phyloP scores from a whole-genome alignment of 176 grass and related monocot genomes.

The Coix lacrymajobi region DNA sequence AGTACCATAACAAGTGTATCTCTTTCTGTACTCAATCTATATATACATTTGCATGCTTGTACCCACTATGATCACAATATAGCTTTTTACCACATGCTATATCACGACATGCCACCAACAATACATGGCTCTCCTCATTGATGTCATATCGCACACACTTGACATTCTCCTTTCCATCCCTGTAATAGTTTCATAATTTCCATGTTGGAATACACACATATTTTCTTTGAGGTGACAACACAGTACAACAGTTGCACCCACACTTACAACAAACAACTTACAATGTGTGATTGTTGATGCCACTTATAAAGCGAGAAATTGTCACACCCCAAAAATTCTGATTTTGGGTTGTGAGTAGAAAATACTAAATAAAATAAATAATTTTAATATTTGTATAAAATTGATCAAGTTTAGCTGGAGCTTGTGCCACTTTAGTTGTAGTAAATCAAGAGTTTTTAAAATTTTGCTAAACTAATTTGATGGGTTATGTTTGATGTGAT shows the following conservation, averaged over 20 bases:
- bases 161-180: conserved; percentile 74
- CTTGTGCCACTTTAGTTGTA: too few species aligned
- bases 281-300: conserved; percentile 77
- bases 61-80: conserved; percentile 87
- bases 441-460: too few species aligned
- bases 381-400: too few species aligned
- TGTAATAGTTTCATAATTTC: conserved; percentile 40
- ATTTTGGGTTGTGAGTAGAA: too few species aligned
- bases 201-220: neutral
- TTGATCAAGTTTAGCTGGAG: too few species aligned
- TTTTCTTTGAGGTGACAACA: neutral
- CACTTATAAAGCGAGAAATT: conserved; percentile 71
- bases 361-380: too few species aligned
- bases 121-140: conserved; percentile 46
- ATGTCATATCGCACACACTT: conserved; percentile 86
- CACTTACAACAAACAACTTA: conserved; percentile 26
- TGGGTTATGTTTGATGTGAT: too few species aligned
- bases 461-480: too few species aligned
- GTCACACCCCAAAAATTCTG: too few species aligned
- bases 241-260: neutral
- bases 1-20: neutral
- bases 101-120: conserved; percentile 11
- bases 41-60: conserved; percentile 59
- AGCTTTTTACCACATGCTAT: conserved; percentile 71
- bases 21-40: neutral